Base-by-base conservation (phyloP, 2,329 filamentous ascomycete genomes). In the Alternaria tenuissima region DNA sequence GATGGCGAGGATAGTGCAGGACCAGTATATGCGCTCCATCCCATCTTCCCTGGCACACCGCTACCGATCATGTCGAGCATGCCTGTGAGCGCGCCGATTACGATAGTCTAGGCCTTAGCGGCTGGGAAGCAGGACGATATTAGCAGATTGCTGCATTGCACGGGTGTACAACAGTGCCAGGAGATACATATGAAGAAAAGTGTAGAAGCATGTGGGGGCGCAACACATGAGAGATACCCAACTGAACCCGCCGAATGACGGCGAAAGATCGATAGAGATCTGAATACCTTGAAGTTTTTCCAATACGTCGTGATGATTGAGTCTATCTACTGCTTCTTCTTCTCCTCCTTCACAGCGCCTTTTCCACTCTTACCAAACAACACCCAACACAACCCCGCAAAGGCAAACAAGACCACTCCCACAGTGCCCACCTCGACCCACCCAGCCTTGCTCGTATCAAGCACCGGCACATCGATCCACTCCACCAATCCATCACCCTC, bases 1-100 rank as follows among this genome's bases (percentile, higher is more conserved):
- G 93, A 98, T 76, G 94, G 94, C 14, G 91, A 92, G 68, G 86
- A 85, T 46, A 91, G 92, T 79, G 87, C 91, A 66, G 92, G 91
- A 0, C 88, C 88, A 2, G 89, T 95, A 66, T 97, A 95, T 76
- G 86, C 93, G 2, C 83, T 98, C 42, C 92, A 96, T 74, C 92
- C 93, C 0, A 83, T 86, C 64, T 85, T 86, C 52, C 63, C 65
- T 5, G 70, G 67, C 16, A 67, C 68, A 12, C 64, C 69, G 7
- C 52, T 75, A 11, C 71, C 72, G 2, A 65, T 69, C 14, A 66
- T 76, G 16, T 62, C 55, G 7, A 57, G 64, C 43, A 52, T 71
- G 34, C 72, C 72, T 22, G 64, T 72, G 20, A 66, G 69, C 14
- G 67, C 68, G 16, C 64, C 65, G 0, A 59, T 71, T 9, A 42